Conservation (phyloP, 164 flowering plant genomes). For the Santalum album region DNA sequence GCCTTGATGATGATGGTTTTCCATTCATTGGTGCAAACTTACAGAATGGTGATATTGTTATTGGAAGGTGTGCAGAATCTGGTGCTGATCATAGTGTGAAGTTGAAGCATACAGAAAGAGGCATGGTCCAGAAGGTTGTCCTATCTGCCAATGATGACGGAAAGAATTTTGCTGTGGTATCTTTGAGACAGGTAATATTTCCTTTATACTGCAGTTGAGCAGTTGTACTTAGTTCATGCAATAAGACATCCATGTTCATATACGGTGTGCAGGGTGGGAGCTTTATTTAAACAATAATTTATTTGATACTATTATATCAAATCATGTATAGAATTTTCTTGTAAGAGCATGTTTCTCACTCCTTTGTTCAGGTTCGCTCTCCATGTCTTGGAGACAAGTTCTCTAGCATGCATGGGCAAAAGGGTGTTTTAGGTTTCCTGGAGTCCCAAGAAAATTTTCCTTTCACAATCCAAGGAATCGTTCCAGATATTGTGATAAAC, state of each 20-base stretch:
- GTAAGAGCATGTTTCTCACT: background rate
- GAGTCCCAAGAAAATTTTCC: constrained; percentile 93
- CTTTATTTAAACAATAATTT: background rate
- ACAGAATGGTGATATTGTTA: constrained; percentile 76
- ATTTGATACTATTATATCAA: background rate
- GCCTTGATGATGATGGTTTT: constrained; percentile 92
- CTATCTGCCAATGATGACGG: constrained; percentile 95
- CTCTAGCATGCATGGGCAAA: constrained; percentile 98
- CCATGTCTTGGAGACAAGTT: constrained; percentile 95
- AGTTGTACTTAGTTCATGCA: too few relatives aligned
- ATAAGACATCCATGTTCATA: background rate
- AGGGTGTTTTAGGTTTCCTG: constrained; percentile 78
- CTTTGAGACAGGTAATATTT: constrained; percentile 73
- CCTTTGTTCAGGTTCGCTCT: constrained; percentile 57
- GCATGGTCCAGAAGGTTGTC: constrained; percentile 85
- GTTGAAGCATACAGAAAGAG: constrained; percentile 87
- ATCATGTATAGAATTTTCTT: too few relatives aligned
- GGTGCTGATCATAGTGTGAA: constrained; percentile 87
- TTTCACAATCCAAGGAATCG: constrained; percentile 83
- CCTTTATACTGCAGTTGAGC: background rate
- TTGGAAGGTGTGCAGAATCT: constrained; percentile 76
- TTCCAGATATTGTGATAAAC: constrained; percentile 91
- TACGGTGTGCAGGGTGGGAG: background rate
- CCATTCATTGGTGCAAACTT: constrained; percentile 82
- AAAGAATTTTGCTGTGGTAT: constrained; percentile 79